A percentile compares a stretch with the other conserved stretches of the same genome.
phyloP scores from a whole-genome alignment of 2,329 filamentous ascomycete species.

The Elsinoe arachidis region DNA sequence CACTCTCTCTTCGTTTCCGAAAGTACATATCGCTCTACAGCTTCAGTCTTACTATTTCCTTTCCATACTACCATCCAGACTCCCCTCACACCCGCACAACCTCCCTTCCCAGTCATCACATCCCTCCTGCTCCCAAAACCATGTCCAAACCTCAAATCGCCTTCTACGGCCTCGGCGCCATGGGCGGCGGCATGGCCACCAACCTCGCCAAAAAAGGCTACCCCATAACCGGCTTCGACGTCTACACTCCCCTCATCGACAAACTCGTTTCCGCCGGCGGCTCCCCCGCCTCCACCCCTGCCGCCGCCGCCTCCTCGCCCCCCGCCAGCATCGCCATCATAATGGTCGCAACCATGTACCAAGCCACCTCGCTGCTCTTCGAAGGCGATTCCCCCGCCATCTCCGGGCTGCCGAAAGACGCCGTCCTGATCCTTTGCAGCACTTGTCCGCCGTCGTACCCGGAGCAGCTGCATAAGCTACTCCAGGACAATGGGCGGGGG shows the following conservation, averaged over 20 bases:
- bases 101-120: too few relatives aligned
- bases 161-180: slow-evolving; percentile 70
- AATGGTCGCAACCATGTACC: slow-evolving; percentile 67
- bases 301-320: slow-evolving; percentile 52
- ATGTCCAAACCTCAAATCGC: slow-evolving; percentile 43
- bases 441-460: slow-evolving; percentile 62
- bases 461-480: slow-evolving; percentile 49
- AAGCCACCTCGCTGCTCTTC: slow-evolving; percentile 59
- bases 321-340: slow-evolving; percentile 50
- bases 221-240: slow-evolving; percentile 61
- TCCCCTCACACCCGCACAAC: too few relatives aligned
- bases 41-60: too few relatives aligned
- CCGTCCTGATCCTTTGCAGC: slow-evolving; percentile 58
- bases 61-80: too few relatives aligned
- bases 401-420: slow-evolving; percentile 46
- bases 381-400: slow-evolving; percentile 47
- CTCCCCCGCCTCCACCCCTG: slow-evolving; percentile 48
- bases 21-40: background rate
- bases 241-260: slow-evolving; percentile 58
- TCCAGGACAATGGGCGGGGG: slow-evolving; percentile 46
- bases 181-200: slow-evolving; percentile 76
- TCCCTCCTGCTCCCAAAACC: background rate
- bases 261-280: slow-evolving; percentile 57
- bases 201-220: slow-evolving; percentile 61
- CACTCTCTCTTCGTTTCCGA: background rate